These are phyloP conservation scores for Termitomyces sp. DNA, from an alignment of 768 basidiomycete species.

Conservation along the genomic window DNA sequence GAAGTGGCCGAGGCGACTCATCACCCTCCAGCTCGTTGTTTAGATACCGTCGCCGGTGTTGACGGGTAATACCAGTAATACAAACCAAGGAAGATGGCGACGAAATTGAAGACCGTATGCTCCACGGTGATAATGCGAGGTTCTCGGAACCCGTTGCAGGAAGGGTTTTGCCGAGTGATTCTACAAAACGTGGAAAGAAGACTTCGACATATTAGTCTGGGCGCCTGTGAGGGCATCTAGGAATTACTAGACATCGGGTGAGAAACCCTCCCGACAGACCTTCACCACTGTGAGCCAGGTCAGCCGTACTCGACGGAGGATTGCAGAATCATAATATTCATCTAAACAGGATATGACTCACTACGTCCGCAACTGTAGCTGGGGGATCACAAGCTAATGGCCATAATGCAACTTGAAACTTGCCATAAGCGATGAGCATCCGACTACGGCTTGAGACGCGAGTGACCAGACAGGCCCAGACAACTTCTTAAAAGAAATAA, in stretches of 20 bases:
- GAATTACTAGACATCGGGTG: slow-evolving; percentile 1
- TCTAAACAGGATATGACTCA: background rate
- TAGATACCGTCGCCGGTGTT: background rate
- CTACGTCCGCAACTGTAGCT: background rate
- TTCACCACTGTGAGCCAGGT: slow-evolving; percentile 3
- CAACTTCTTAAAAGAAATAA: too few species aligned
- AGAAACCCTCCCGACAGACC: slow-evolving; percentile 2
- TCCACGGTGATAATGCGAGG: slow-evolving; percentile 7
- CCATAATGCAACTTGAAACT: too few species aligned
- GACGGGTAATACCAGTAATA: background rate
- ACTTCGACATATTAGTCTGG: background rate
- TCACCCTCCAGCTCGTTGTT: background rate
- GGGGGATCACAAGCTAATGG: too few species aligned
- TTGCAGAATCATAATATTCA: too few species aligned
- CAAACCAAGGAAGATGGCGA: background rate
- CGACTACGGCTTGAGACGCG: too few species aligned
- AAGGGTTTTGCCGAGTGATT: background rate
- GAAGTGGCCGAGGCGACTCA: background rate
- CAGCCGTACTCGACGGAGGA: slow-evolving; percentile 8
- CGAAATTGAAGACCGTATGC: background rate
- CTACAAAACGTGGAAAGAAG: background rate
- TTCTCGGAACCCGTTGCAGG: slow-evolving; percentile 1
- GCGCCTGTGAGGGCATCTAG: background rate
- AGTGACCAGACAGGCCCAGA: too few species aligned
- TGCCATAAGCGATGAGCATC: too few species aligned